Evolutionary conservation across 2,329 filamentous ascomycete species (phyloP).

Genomic region (Fusarium sp.): DNA sequence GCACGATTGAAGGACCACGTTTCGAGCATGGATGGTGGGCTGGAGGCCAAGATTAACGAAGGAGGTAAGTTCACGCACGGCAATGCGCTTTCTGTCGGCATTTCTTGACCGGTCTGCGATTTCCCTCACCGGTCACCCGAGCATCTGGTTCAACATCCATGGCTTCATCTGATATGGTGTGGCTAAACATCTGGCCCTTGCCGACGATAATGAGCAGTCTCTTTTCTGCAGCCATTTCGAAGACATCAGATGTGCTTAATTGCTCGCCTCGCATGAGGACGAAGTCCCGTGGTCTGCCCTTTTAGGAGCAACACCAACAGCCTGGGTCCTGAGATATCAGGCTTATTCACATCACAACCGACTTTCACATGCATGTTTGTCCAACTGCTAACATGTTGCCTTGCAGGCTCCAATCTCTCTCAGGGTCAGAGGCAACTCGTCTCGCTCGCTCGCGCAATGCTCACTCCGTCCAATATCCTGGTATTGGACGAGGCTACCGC

Average conservation of each 20-base stretch:
- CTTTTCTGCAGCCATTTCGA: constrained; percentile 22
- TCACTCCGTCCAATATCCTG: constrained; percentile 96
- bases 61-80: constrained; percentile 72
- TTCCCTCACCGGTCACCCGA: constrained; percentile 25
- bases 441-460: constrained; percentile 89
- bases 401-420: constrained; percentile 87
- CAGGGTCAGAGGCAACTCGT: constrained; percentile 95
- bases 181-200: constrained; percentile 20
- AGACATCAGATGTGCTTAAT: constrained; percentile 44
- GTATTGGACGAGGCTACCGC: constrained; percentile 97
- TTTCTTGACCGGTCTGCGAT: constrained; percentile 29
- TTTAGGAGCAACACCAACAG: constrained; percentile 4
- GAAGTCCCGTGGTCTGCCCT: constrained; percentile 45
- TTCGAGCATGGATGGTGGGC: constrained; percentile 82
- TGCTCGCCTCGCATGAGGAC: constrained; percentile 48
- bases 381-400: constrained; percentile 29
- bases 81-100: constrained; percentile 40
- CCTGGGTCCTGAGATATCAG: neutral
- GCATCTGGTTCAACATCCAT: constrained; percentile 29
- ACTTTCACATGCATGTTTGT: constrained; percentile 20
- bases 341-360: neutral
- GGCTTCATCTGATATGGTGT: constrained; percentile 16
- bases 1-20: constrained; percentile 94
- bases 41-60: constrained; percentile 93
- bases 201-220: constrained; percentile 17